Evolutionary conservation across 805 yeast species (phyloP).

Genomic region (Yarrowia keelungensis): DNA sequence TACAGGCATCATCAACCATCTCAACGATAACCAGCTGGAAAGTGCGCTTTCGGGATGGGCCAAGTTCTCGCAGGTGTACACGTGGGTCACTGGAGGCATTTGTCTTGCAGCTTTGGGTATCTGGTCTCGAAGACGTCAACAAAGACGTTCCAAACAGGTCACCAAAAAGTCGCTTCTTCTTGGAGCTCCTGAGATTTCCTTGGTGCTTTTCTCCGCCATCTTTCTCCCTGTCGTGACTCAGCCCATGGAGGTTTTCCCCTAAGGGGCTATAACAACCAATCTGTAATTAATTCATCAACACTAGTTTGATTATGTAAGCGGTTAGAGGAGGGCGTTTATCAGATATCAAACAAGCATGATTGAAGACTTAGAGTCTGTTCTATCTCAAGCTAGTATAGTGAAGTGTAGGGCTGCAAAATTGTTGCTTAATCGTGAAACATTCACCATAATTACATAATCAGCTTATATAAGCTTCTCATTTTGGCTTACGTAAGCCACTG

Average conservation of each 20-base stretch:
- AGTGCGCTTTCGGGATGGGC: neutral
- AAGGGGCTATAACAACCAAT: neutral
- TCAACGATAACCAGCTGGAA: neutral
- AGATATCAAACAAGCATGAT: no score
- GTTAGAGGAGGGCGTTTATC: no score
- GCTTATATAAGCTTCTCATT: no score
- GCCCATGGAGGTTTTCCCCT: slow-evolving; percentile 18
- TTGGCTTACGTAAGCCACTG: no score
- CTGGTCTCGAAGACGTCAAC: slow-evolving; percentile 14
- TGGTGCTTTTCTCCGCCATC: slow-evolving; percentile 1
- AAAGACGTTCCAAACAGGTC: neutral
- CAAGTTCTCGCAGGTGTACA: slow-evolving; percentile 4
- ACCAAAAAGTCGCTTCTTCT: neutral
- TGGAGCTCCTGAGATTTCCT: slow-evolving; percentile 9
- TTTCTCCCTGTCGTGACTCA: slow-evolving; percentile 1
- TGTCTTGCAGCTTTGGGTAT: slow-evolving; percentile 9
- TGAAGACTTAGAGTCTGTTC: no score
- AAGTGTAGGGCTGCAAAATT: no score
- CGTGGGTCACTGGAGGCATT: slow-evolving; percentile 16
- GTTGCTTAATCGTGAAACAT: no score
- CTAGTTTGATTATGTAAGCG: no score
- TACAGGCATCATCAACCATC: slow-evolving; percentile 6
- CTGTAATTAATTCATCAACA: no score
- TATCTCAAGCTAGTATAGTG: no score
- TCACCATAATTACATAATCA: no score